These are phyloP conservation scores for Dissophora globulifera DNA, from an alignment of 192 early-diverging fungal genomes.

Conservation along the genomic window DNA sequence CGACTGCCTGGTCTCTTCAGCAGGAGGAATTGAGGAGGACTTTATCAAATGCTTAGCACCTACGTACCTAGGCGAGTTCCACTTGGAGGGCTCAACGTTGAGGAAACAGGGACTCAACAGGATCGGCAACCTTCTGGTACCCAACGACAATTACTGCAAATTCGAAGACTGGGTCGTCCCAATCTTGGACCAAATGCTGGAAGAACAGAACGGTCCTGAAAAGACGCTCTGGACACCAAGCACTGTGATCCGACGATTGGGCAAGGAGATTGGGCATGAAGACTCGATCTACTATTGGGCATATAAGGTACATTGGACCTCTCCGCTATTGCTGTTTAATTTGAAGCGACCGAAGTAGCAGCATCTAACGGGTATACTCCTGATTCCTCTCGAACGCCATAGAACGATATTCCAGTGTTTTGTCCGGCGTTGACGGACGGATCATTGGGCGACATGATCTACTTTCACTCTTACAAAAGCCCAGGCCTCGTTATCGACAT, in stretches of 20 bases:
- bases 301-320: constrained; percentile 85
- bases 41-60: constrained; percentile 96
- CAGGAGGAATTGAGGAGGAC: constrained; percentile 98
- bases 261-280: constrained; percentile 89
- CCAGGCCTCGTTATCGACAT: constrained; percentile 96
- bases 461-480: constrained; percentile 96
- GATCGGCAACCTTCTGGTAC: constrained; percentile 96
- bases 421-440: constrained; percentile 98
- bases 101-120: constrained; percentile 93
- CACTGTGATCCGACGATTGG: constrained; percentile 87
- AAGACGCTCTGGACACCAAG: constrained; percentile 88
- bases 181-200: constrained; percentile 90
- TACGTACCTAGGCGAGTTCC: constrained; percentile 89
- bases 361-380: neutral
- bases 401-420: constrained; percentile 97
- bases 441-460: constrained; percentile 98
- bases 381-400: neutral
- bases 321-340: no score
- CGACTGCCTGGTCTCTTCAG: constrained; percentile 90
- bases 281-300: constrained; percentile 98
- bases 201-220: constrained; percentile 86
- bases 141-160: constrained; percentile 99
- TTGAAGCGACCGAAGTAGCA: no score
- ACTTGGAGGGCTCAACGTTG: constrained; percentile 78
- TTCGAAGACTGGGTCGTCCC: constrained; percentile 99